These are phyloP conservation scores for Trichomonascaceae sp. DNA, from an alignment of 1,139 yeast genomes.

Conservation along the genomic window DNA sequence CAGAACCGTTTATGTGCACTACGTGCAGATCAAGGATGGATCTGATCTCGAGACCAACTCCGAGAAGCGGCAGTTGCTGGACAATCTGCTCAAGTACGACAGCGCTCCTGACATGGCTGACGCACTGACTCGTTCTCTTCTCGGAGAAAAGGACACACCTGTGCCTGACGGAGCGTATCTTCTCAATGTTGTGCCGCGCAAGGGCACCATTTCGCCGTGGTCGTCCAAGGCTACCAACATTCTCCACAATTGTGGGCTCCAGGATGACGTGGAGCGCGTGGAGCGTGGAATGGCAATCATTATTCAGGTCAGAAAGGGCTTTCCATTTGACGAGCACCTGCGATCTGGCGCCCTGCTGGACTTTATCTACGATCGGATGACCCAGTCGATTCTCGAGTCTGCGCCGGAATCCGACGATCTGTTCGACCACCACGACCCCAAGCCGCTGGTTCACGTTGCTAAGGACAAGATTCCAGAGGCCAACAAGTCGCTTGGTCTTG, in stretches of 20 bases:
- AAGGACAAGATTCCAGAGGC: slow-evolving; percentile 57
- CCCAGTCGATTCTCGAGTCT: slow-evolving; percentile 44
- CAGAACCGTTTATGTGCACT: slow-evolving; percentile 69
- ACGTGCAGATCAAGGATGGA: slow-evolving; percentile 44
- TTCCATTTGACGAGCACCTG: slow-evolving; percentile 46
- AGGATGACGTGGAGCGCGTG: slow-evolving; percentile 56
- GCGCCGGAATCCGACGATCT: slow-evolving; percentile 57
- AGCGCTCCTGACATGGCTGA: slow-evolving; percentile 44
- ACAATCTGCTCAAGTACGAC: slow-evolving; percentile 65
- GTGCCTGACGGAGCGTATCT: slow-evolving; percentile 44
- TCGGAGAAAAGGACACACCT: slow-evolving; percentile 11
- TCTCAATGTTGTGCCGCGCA: slow-evolving; percentile 74
- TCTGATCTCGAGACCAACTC: slow-evolving; percentile 21
- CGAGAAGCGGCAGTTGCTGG: slow-evolving; percentile 32
- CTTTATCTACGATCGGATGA: slow-evolving; percentile 87
- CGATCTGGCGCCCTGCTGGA: slow-evolving; percentile 44
- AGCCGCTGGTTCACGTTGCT: slow-evolving; percentile 63
- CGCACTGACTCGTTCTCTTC: slow-evolving; percentile 34
- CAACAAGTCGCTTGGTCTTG: slow-evolving; percentile 77
- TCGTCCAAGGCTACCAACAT: slow-evolving; percentile 97
- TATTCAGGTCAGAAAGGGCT: slow-evolving; percentile 55
- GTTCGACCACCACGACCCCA: slow-evolving; percentile 69
- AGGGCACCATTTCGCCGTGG: slow-evolving; percentile 98
- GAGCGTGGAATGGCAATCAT: slow-evolving; percentile 81
- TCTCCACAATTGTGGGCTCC: slow-evolving; percentile 75